Evolutionary conservation across 176 grass and related monocot species (phyloP).

Genomic region (Urochloa ruziziensis): DNA sequence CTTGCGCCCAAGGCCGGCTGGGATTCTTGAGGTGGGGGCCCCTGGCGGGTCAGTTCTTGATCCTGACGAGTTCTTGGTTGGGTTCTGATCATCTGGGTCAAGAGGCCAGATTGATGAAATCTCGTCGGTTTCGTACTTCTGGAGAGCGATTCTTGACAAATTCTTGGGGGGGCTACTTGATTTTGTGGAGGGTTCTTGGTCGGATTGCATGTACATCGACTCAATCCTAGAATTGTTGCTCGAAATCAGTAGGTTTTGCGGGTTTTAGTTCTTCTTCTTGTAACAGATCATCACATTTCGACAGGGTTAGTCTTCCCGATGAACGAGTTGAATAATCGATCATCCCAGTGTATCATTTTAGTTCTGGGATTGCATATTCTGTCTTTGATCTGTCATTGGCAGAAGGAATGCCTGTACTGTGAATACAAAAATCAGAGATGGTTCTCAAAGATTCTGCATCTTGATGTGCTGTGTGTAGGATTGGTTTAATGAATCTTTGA

Average conservation of each 20-base stretch:
- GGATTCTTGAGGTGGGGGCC: slow-evolving; percentile 26
- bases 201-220: neutral
- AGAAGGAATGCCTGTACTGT: neutral
- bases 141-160: slow-evolving; percentile 13
- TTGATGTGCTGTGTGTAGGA: neutral
- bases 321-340: neutral
- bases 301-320: neutral
- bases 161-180: slow-evolving; percentile 7
- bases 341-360: neutral
- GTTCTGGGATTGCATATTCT: neutral
- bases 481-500: neutral
- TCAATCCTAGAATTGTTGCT: neutral
- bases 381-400: neutral
- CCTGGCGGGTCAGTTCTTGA: slow-evolving; percentile 33
- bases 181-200: slow-evolving; percentile 28
- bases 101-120: neutral
- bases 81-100: slow-evolving; percentile 6
- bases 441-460: neutral
- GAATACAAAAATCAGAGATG: neutral
- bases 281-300: slow-evolving; percentile 13
- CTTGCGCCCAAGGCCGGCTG: slow-evolving; percentile 19
- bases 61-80: slow-evolving; percentile 36
- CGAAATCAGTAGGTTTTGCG: slow-evolving; percentile 26
- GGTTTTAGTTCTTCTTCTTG: slow-evolving; percentile 9
- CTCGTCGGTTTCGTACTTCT: slow-evolving; percentile 8